Evolutionary conservation across 176 grass and related monocot genomes (phyloP).

Genomic region (Pontederia crassipes): DNA sequence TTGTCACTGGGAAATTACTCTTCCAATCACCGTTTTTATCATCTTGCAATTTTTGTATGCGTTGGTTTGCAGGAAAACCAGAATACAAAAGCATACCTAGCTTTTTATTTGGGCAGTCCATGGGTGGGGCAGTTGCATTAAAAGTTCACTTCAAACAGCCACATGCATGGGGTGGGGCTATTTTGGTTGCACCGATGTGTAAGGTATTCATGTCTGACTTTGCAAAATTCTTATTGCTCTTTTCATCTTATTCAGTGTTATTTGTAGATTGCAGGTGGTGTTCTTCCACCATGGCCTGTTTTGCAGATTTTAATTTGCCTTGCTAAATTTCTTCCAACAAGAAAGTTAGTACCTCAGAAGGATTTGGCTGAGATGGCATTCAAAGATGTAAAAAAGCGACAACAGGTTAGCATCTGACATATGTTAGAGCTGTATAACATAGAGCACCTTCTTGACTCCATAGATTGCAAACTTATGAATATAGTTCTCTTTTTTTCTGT

Average conservation of each 20-base stretch:
- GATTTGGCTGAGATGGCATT: conserved; percentile 89
- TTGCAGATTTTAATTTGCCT: conserved; percentile 69
- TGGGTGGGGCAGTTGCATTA: conserved; percentile 84
- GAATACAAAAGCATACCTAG: conserved; percentile 45
- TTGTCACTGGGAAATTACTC: not conserved
- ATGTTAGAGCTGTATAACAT: too few species aligned
- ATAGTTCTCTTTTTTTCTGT: too few species aligned
- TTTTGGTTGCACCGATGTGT: conserved; percentile 90
- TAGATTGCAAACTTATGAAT: too few species aligned
- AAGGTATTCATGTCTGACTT: conserved; percentile 32
- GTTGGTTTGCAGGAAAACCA: conserved; percentile 41
- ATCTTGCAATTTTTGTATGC: too few species aligned
- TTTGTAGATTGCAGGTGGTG: conserved; percentile 74
- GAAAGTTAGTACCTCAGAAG: conserved; percentile 86
- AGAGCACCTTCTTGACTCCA: too few species aligned
- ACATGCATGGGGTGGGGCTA: conserved; percentile 68
- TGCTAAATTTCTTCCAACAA: conserved; percentile 70
- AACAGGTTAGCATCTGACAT: conserved; percentile 36
- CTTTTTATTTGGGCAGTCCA: conserved; percentile 88
- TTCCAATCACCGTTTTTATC: not conserved
- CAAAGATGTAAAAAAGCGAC: conserved; percentile 60
- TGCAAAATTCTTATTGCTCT: too few species aligned
- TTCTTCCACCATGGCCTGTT: conserved; percentile 78
- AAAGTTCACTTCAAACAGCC: conserved; percentile 85
- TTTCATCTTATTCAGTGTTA: not conserved